Conservation (phyloP, 208 protist species). For the Jaenimonas drosophilae region DNA sequence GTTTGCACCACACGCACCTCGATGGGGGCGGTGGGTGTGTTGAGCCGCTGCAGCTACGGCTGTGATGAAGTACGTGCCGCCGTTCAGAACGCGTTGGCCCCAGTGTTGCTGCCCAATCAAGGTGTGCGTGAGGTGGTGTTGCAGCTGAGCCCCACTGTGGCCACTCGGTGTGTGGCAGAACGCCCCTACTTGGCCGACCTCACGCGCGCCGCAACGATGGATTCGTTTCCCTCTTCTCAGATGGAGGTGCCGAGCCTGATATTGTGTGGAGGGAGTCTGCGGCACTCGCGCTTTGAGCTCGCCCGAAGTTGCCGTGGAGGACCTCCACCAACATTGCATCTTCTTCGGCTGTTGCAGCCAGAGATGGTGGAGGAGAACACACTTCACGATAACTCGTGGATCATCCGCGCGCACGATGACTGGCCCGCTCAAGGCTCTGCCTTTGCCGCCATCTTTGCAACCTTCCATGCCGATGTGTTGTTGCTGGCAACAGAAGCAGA, state of each 20-base stretch:
- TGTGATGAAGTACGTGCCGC: conserved; percentile 20
- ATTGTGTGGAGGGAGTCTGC: conserved; percentile 1
- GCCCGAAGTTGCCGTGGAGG: conserved; percentile 1
- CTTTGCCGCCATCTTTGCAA: conserved; percentile 6
- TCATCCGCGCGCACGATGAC: conserved; percentile 10
- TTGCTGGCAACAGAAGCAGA: conserved; percentile 18
- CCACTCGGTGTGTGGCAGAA: conserved; percentile 7
- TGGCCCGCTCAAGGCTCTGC: neutral
- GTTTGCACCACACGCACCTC: conserved; percentile 13
- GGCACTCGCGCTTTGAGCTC: conserved; percentile 12
- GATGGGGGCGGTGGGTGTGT: neutral
- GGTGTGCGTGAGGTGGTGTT: conserved; percentile 8
- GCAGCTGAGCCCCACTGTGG: neutral
- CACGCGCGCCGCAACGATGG: conserved; percentile 10
- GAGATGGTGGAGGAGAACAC: conserved; percentile 27
- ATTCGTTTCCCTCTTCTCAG: conserved; percentile 13
- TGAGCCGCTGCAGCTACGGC: conserved; percentile 30
- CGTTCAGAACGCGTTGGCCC: conserved; percentile 20
- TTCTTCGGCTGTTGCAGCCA: conserved; percentile 18
- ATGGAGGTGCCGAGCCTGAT: conserved; percentile 3
- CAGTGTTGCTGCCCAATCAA: conserved; percentile 8
- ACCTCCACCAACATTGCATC: conserved; percentile 5
- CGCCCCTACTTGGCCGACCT: conserved; percentile 19
- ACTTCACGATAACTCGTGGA: conserved; percentile 48
- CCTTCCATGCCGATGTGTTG: conserved; percentile 19